Evolutionary conservation across 2,329 filamentous ascomycete species (phyloP), one percentile per base, ranked within the genome.

Genomic region (Hymenoscyphus albidus): DNA sequence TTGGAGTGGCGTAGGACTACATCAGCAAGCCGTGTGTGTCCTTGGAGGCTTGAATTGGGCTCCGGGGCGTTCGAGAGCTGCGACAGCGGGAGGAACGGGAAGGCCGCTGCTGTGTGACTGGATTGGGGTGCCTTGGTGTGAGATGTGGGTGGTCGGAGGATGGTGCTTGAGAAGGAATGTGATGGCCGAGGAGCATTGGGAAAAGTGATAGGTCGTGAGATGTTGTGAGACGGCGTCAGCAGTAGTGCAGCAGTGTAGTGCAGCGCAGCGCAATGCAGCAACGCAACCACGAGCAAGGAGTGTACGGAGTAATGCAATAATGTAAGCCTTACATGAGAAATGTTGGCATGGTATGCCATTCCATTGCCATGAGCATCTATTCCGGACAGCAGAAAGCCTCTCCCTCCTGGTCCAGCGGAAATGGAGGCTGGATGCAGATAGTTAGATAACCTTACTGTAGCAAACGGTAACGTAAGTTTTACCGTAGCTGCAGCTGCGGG

Each of bases 71-170:
- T 10, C 12, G 22, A 27, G 44, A 67, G 44, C 60, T 67, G 64
- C 66, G 65, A 64, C 51, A 57, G 64, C 69, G 68, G 67, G 63
- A 68, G 61, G 67, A 58, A 68, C 68, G 69, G 61, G 63, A 64
- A 61, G 64, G 62, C 67, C 68, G 68, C 64, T 67, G 64, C 48
- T 31, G 63, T 67, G 59, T 22, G 48, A 54, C 48, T 48, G 61
- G 48, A 64, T 63, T 62, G 22, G 22, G 22, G 22, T 22, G 61
- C 61, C 48, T 62, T 44, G 59, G 40, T 60, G 35, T 39, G 51
- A 10, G 13, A 51, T 18, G n/a, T 42, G 62, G 16, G 42, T 62
- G 61, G 18, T 58, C 61, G 38, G 48, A 54, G 48, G 48, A 22
- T 54, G 48, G 18, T 27, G 59, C 39, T 48, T 16, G 18, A 22